phyloP scores from a whole-genome alignment of 805 yeast genomes.

The Barnettozyma vustinii region DNA sequence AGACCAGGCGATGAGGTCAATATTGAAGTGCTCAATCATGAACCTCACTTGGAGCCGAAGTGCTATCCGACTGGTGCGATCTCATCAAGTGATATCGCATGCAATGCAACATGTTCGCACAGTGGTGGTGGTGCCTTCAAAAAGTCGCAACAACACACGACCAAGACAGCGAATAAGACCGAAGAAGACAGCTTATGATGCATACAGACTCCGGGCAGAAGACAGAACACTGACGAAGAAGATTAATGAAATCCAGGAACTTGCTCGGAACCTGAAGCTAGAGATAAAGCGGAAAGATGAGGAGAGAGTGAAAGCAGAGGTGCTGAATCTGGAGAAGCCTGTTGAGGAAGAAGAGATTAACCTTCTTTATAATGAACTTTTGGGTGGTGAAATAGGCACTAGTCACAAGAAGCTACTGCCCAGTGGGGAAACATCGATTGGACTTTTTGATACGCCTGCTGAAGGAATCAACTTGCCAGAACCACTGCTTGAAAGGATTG shows the following conservation, averaged over 20 bases:
- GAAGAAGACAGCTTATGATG: conserved; percentile 2
- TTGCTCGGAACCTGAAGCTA: conserved; percentile 13
- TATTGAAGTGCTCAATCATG: neutral
- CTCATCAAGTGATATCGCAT: neutral
- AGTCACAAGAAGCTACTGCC: conserved; percentile 1
- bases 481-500: conserved; percentile 32
- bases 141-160: neutral
- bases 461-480: conserved; percentile 29
- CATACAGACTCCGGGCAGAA: neutral
- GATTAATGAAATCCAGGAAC: conserved; percentile 16
- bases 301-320: conserved; percentile 10
- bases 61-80: neutral
- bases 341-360: conserved; percentile 21
- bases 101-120: neutral
- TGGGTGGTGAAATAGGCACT: conserved; percentile 3
- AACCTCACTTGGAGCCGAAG: neutral
- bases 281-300: conserved; percentile 15
- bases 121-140: conserved; percentile 3
- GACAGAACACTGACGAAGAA: conserved; percentile 12
- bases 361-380: conserved; percentile 13
- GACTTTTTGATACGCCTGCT: conserved; percentile 23
- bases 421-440: neutral
- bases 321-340: conserved; percentile 10
- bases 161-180: neutral
- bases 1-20: neutral